phyloP scores from a whole-genome alignment of 768 basidiomycete genomes.

The Boletus speciosus region DNA sequence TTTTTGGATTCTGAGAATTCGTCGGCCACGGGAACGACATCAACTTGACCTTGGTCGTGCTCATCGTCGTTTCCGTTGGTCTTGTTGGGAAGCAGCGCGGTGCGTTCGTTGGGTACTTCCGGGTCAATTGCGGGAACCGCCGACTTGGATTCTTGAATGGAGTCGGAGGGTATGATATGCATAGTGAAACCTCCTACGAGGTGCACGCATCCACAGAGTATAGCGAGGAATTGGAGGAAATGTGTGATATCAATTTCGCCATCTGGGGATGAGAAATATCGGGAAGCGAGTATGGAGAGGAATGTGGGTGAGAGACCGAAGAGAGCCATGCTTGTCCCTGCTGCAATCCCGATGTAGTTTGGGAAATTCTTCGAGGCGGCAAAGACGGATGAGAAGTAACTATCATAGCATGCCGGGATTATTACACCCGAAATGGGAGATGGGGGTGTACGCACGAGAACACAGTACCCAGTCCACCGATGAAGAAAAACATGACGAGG shows the following conservation, averaged over 20 bases:
- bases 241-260: constrained; percentile 44
- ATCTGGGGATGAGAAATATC: constrained; percentile 49
- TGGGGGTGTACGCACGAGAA: constrained; percentile 54
- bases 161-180: constrained; percentile 17
- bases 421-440: neutral
- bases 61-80: constrained; percentile 10
- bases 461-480: constrained; percentile 65
- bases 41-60: constrained; percentile 13
- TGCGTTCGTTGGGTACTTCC: constrained; percentile 27
- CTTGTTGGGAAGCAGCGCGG: constrained; percentile 29
- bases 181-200: constrained; percentile 50
- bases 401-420: constrained; percentile 14
- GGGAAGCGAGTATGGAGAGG: constrained; percentile 61
- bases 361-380: constrained; percentile 72
- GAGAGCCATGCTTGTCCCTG: constrained; percentile 64
- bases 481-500: constrained; percentile 55
- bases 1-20: constrained; percentile 18
- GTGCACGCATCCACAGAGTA: constrained; percentile 51
- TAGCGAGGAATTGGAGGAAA: constrained; percentile 57
- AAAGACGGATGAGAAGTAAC: constrained; percentile 73
- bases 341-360: constrained; percentile 57
- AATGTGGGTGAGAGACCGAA: constrained; percentile 83
- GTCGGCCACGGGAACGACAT: constrained; percentile 23
- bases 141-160: constrained; percentile 3
- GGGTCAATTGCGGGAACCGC: constrained; percentile 5